Base-by-base conservation (phyloP, 495 filamentous ascomycete genomes). In the Trichoderma asperelloides region DNA sequence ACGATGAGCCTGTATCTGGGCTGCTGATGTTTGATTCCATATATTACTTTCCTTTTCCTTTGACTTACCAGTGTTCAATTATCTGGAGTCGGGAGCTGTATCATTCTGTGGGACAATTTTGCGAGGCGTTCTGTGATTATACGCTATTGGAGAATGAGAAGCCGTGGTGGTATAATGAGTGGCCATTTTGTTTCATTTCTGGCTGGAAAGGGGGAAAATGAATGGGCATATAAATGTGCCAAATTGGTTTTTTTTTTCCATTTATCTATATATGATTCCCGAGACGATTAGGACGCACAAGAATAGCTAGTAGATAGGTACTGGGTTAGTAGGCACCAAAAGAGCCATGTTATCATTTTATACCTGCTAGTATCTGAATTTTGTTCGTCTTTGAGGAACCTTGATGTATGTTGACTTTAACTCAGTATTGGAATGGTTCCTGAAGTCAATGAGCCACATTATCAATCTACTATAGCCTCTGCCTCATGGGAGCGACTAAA, bases 71-170 rank as follows among this genome's bases (percentile, higher is more conserved):
- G 23, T 13, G 49, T 30, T 51, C 18, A 33, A 51, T 6, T 51
- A 51, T 23, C n/a, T 51, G 41, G 64, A 62, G 65, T 62, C 37
- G 65, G 62, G 65, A 68, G 15, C 7, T 63, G 43, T 27, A 30
- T 18, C 13, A 15, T 60, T 60, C 16, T 21, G n/a, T 30, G 55
- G 27, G 55, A 33, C 27, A n/a, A 60, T 30, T 60, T 30, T 60
- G 55, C 55, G 55, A 60, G 55, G 55, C 55, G 55, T 60, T 60
- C 13, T 30, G 25, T 60, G 25, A 12, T 60, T 12, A 60, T 27
- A 60, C 16, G n/a, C 55, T 60, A 12, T 13, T 8, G 16, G 55
- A 16, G 25, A 18, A 15, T 9, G 25, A 60, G 23, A 51, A 12
- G 27, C n/a, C 1, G 55, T 18, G 2, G 27, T 13, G 25, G 55